A percentile compares a stretch with the other conserved stretches of the same genome.
These are phyloP conservation scores for Aureobasidium namibiae DNA, from an alignment of 2,329 filamentous ascomycete genomes.

Conservation along the genomic window DNA sequence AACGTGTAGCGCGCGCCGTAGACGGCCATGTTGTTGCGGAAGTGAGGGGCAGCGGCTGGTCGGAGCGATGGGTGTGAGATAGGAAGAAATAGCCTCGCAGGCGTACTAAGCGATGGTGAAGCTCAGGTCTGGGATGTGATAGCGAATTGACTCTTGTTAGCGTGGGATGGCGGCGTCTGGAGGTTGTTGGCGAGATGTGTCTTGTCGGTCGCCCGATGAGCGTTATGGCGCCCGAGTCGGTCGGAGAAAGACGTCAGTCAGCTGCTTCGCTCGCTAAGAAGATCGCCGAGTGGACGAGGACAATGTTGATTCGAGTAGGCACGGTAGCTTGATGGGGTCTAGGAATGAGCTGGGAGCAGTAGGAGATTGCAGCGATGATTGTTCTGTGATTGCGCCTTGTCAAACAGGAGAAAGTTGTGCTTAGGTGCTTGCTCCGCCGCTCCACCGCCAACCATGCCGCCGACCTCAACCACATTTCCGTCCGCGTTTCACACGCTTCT, in stretches of 20 bases:
- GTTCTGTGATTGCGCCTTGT: not conserved
- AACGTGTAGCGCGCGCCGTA: conserved; percentile 57
- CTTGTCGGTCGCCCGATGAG: conserved; percentile 1
- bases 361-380: not conserved
- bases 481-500: not conserved
- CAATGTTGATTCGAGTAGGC: not conserved
- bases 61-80: not conserved
- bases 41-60: conserved; percentile 1
- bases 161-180: not conserved
- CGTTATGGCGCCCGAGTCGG: not conserved
- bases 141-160: not conserved
- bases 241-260: not conserved
- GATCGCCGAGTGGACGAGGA: not conserved
- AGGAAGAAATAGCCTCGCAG: not conserved
- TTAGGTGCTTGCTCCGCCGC: not conserved
- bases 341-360: not conserved
- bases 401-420: conserved; percentile 2
- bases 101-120: not conserved
- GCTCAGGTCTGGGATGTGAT: not conserved
- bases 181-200: not conserved
- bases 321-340: not conserved
- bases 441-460: not conserved
- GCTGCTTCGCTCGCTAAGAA: not conserved
- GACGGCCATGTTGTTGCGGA: conserved; percentile 18
- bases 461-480: not conserved